Base-by-base conservation (phyloP, 768 basidiomycete genomes). In the Auricularia heimuer region DNA sequence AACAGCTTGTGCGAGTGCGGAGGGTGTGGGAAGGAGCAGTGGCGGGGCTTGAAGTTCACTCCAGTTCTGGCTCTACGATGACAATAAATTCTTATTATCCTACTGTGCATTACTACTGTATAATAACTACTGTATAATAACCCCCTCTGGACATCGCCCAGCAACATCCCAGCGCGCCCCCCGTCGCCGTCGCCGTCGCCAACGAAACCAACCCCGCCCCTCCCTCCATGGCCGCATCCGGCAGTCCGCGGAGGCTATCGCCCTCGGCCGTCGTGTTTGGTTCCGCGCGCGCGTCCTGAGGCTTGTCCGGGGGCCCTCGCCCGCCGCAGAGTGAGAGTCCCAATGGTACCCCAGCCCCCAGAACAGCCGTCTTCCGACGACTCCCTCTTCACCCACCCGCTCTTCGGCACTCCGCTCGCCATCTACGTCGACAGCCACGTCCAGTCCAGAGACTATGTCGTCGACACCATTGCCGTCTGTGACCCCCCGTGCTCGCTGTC, bases 381-480 rank as follows among this genome's bases (percentile, higher is more conserved):
- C 14, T 51, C 21, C 62, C 80, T 93, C 64, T 94, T 94, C 72
- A 77, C 91, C 62, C 91, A 94, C 73, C 89, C 88, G 69, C 87
- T 90, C 83, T 82, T 90, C 74, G 92, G 92, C 70, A 84, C 80
- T 1, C 85, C 90, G 2, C 81, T 93, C 62, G 76, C 81, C 29
- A 80, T 92, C 67, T 94, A 88, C 76, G 80, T 94, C 70, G 89
- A 91, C 70, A 88, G 90, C 69, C 90, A 92, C 65, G 88, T 93
- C 24, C 79, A 82, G 24, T 85, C 91, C 76, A 84, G 83, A 70
- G 85, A 88, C 18, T 68, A 74, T 63, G 76, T 94, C 63, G 80
- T 83, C 39, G 83, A 85, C 58, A 76, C 89, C 64, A 82, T 93
- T 70, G 78, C 79, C 54, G 92, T 84, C 79, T 54, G 92, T 84